These are phyloP conservation scores for Phytopythium mirpurense DNA, from an alignment of 352 stramenopile genomes.

Conservation along the genomic window DNA sequence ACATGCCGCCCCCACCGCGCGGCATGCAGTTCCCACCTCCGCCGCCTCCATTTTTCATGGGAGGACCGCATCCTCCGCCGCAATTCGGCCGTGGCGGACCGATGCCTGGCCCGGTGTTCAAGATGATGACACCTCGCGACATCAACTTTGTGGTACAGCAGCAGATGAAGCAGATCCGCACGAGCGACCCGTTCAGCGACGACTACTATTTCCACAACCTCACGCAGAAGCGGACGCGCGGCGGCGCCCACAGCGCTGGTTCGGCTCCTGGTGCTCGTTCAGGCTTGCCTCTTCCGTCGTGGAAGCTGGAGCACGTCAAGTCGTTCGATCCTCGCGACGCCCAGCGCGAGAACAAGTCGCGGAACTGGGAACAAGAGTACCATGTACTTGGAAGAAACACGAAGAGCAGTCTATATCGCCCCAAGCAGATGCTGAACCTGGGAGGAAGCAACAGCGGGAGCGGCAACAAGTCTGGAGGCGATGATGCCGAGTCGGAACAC, in stretches of 20 bases:
- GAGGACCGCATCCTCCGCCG: constrained; percentile 13
- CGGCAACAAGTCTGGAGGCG: constrained; percentile 11
- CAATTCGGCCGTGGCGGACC: constrained; percentile 18
- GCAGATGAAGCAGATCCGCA: constrained; percentile 82
- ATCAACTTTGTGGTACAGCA: constrained; percentile 84
- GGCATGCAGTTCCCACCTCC: constrained; percentile 25
- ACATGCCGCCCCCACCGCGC: constrained; percentile 27
- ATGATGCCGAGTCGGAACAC: constrained; percentile 7
- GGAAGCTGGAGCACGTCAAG: constrained; percentile 83
- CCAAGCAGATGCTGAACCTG: constrained; percentile 63
- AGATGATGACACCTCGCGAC: constrained; percentile 85
- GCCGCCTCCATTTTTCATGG: constrained; percentile 13
- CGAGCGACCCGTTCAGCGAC: constrained; percentile 85
- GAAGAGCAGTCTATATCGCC: constrained; percentile 74
- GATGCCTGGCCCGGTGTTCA: constrained; percentile 49
- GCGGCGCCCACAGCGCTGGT: constrained; percentile 8
- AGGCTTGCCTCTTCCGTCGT: constrained; percentile 57
- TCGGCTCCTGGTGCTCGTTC: constrained; percentile 20
- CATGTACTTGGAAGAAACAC: constrained; percentile 74
- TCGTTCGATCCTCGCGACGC: constrained; percentile 55
- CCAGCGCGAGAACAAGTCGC: constrained; percentile 59
- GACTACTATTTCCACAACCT: constrained; percentile 89
- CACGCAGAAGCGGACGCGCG: constrained; percentile 65
- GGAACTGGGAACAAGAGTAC: constrained; percentile 68
- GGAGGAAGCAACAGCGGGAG: constrained; percentile 9